phyloP scores from a whole-genome alignment of 495 filamentous ascomycete species.

The Trichoderma asperelloides region DNA sequence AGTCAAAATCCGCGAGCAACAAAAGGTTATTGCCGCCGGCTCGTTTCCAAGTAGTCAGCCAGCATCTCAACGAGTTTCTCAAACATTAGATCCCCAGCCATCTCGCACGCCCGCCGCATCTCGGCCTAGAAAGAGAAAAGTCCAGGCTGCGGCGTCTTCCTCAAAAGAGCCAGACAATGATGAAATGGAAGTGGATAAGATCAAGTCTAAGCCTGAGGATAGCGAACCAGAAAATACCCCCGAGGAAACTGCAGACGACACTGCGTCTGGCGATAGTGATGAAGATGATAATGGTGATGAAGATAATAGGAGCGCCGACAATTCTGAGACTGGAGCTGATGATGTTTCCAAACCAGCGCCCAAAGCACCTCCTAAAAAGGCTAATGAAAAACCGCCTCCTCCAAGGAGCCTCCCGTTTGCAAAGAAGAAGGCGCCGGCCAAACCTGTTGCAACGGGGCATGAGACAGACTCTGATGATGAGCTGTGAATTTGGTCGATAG shows the following conservation, averaged over 20 bases:
- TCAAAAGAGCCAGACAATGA: constrained; percentile 43
- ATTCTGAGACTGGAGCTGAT: neutral
- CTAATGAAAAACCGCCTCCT: constrained; percentile 17
- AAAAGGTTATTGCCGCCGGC: constrained; percentile 54
- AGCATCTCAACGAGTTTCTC: neutral
- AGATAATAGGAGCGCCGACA: neutral
- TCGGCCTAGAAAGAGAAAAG: constrained; percentile 43
- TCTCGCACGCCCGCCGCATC: constrained; percentile 24
- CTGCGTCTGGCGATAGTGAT: constrained; percentile 20
- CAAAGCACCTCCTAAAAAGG: constrained; percentile 9
- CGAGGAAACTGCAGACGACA: constrained; percentile 37
- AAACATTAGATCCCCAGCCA: neutral
- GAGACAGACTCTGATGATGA: constrained; percentile 39
- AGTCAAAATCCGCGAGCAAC: constrained; percentile 79
- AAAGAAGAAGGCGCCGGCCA: constrained; percentile 16
- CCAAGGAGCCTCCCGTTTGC: constrained; percentile 25
- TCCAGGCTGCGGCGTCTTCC: constrained; percentile 24
- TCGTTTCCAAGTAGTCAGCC: neutral
- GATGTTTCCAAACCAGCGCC: neutral
- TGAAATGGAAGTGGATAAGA: constrained; percentile 50
- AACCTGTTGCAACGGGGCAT: constrained; percentile 21
- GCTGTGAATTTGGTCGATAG: constrained; percentile 18
- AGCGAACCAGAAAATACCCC: constrained; percentile 36
- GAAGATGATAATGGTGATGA: constrained; percentile 9
- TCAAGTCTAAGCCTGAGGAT: constrained; percentile 30